phyloP scores from a whole-genome alignment of 305 asterid genomes.

The Ajuga reptans region DNA sequence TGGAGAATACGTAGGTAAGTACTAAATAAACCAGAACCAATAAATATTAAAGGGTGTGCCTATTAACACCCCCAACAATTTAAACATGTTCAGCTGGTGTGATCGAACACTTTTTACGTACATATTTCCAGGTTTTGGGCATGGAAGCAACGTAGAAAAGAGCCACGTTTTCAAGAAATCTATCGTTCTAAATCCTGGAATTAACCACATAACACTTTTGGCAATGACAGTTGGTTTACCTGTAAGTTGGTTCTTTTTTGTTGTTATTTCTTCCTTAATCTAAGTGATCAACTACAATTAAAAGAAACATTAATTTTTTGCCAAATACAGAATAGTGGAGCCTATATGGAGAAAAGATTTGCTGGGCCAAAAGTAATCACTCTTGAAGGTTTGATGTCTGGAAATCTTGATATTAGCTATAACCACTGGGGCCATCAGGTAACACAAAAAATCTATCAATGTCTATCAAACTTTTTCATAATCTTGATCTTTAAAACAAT shows the following conservation, averaged over 20 bases:
- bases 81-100: too few species aligned
- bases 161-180: conserved; percentile 51
- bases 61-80: too few species aligned
- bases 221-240: conserved; percentile 74
- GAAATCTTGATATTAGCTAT: conserved; percentile 64
- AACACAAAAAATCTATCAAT: neutral
- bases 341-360: conserved; percentile 83
- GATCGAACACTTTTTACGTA: neutral
- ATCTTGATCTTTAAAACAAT: neutral
- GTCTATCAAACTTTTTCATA: neutral
- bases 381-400: conserved; percentile 77
- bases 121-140: conserved; percentile 48
- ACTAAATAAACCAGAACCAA: neutral
- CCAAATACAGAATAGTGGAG: conserved; percentile 72
- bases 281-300: neutral
- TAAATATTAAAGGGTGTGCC: neutral
- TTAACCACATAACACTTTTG: conserved; percentile 49
- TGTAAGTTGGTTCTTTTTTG: conserved; percentile 34
- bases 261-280: neutral
- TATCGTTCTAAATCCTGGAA: conserved; percentile 40
- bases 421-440: conserved; percentile 75
- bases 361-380: conserved; percentile 70
- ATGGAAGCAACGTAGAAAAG: conserved; percentile 79
- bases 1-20: conserved; percentile 58
- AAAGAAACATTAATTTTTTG: neutral